Evolutionary conservation across 2,329 filamentous ascomycete species (phyloP), one percentile per base, ranked within the genome.

Genomic region (Phyllosticta paracitricarpa): DNA sequence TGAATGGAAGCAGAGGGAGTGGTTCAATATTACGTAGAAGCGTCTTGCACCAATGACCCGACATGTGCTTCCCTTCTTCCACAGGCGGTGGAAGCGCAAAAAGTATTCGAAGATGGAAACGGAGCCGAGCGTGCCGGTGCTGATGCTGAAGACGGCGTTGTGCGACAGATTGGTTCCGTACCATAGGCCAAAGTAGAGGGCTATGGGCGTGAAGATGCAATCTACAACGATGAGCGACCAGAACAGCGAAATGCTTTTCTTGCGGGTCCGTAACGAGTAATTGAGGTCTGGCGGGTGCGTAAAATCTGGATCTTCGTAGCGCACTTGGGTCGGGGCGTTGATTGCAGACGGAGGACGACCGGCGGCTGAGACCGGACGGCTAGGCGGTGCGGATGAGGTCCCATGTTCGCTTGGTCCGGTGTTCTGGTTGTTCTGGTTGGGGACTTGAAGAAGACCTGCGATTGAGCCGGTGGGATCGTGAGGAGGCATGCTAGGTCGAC

Each of bases 171-270:
- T 72, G 9, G 82, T 81, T 64, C 76, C 77, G 64, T 85, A 85
- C 81, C 81, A 84, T 48, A 86, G 74, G 56, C 79, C 76, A 74
- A 82, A 86, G 72, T 86, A 86, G 2, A 86, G 75, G 2, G 76
- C 78, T 62, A 86, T 76, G 19, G 84, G 84, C 71, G 84, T 81
- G 61, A 75, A 79, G 63, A 84, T 74, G 57, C 79, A 82, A 71
- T 86, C 84, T 62, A 85, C 67, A 24, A 85, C 68, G 61, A 85
- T 83, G 51, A 86, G 69, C 0, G 74, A 73, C 83, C 83, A 86
- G 73, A 86, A 86, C 64, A 82, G 72, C 48, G 77, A 73, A 63
- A 86, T 84, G 35, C 78, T 75, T 71, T 78, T 79, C 67, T 83
- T 83, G 54, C 83, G 74, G 8, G 77, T 72, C 56, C 76, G 77